Conservation (phyloP, 768 basidiomycete species). For the Trametes sanguinea region DNA sequence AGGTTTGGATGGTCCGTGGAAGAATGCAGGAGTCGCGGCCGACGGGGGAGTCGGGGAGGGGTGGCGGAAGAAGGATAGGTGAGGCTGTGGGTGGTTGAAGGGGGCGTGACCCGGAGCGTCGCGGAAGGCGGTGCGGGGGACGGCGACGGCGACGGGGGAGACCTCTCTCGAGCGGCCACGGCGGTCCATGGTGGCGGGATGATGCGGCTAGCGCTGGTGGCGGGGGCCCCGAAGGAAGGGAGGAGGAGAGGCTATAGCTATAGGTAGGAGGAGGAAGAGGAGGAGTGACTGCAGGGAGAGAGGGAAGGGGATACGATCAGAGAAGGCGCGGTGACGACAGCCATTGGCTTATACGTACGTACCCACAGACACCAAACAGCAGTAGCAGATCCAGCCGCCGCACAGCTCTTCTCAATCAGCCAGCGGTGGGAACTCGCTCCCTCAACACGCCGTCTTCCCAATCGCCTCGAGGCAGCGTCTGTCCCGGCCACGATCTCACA, state of each 20-base stretch:
- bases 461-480: constrained; percentile 23
- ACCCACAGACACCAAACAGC: background rate
- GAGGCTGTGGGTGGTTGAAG: constrained; percentile 3
- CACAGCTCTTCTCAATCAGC: no score
- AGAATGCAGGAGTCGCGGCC: constrained; percentile 1
- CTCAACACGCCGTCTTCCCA: background rate
- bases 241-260: background rate
- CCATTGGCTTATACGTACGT: constrained; percentile 23
- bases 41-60: background rate
- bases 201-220: background rate
- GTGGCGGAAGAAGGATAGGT: background rate
- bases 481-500: background rate
- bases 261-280: background rate
- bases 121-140: constrained; percentile 17
- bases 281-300: constrained; percentile 15
- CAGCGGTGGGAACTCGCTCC: background rate
- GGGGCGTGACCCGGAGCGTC: constrained; percentile 18
- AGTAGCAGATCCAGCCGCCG: background rate
- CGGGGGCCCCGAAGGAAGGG: background rate
- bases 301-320: constrained; percentile 12
- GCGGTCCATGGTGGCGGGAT: constrained; percentile 21
- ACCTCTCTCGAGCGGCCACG: constrained; percentile 33
- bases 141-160: constrained; percentile 30
- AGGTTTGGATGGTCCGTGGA: constrained; percentile 5
- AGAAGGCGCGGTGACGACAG: constrained; percentile 24